These are phyloP conservation scores for Exserohilum rostratum DNA, from an alignment of 2,329 filamentous ascomycete genomes.

Conservation along the genomic window DNA sequence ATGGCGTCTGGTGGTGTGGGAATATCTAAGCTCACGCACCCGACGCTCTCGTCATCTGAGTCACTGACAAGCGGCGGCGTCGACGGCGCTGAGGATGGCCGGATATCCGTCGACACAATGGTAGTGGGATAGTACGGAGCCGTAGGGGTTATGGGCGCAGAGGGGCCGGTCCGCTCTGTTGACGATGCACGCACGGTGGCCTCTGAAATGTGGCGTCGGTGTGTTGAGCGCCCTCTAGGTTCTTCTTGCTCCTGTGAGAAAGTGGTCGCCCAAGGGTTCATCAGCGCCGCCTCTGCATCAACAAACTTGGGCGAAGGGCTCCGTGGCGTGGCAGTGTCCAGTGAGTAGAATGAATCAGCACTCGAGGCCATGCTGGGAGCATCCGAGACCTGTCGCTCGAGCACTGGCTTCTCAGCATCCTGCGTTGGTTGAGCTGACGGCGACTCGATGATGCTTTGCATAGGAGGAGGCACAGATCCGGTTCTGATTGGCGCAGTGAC, in stretches of 20 bases:
- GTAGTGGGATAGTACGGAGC: conserved; percentile 22
- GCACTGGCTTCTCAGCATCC: conserved; percentile 13
- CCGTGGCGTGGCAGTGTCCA: conserved; percentile 30
- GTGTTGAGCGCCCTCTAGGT: conserved; percentile 36
- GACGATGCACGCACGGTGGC: conserved; percentile 41
- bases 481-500: conserved; percentile 33
- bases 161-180: conserved; percentile 16
- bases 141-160: conserved; percentile 33
- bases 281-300: conserved; percentile 37
- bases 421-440: conserved; percentile 13
- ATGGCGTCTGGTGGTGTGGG: conserved; percentile 49
- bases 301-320: conserved; percentile 39
- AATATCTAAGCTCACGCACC: conserved; percentile 47
- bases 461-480: conserved; percentile 22
- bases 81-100: conserved; percentile 45
- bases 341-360: conserved; percentile 48
- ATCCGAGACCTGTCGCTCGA: conserved; percentile 37
- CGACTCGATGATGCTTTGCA: conserved; percentile 30
- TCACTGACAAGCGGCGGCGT: conserved; percentile 55
- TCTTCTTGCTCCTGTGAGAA: conserved; percentile 19
- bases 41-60: conserved; percentile 52
- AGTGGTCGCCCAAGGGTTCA: conserved; percentile 37
- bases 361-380: conserved; percentile 43
- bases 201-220: conserved; percentile 47
- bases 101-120: conserved; percentile 26